phyloP scores from a whole-genome alignment of 108 stramenopile genomes.

The Aurantiochytrium sp. region DNA sequence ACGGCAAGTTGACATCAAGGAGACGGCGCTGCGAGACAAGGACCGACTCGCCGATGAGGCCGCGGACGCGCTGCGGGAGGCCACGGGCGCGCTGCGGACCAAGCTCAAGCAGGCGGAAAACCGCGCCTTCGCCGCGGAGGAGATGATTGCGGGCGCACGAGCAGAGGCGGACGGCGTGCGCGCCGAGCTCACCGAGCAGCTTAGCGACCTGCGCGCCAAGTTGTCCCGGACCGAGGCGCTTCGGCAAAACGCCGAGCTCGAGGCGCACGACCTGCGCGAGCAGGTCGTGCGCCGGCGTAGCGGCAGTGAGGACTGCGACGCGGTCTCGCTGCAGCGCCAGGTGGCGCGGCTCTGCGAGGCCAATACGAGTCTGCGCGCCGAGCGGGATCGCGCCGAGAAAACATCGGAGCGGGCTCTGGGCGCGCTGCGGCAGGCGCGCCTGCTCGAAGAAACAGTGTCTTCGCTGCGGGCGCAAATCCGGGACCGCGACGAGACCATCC shows the following conservation, averaged over 20 bases:
- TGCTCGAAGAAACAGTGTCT: neutral
- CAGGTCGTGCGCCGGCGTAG: neutral
- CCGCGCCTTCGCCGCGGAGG: neutral
- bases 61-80: neutral
- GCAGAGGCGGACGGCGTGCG: neutral
- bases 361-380: neutral
- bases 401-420: neutral
- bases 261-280: neutral
- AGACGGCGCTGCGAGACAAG: neutral
- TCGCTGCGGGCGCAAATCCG: neutral
- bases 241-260: neutral
- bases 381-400: neutral
- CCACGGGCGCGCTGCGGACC: neutral
- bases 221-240: neutral
- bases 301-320: neutral
- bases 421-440: neutral
- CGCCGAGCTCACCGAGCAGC: neutral
- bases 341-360: neutral
- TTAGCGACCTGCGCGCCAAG: neutral
- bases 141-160: neutral
- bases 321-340: neutral
- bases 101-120: slow-evolving; percentile 2
- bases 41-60: neutral
- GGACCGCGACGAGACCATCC: neutral
- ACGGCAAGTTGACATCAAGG: neutral